Evolutionary conservation across 2,329 filamentous ascomycete species (phyloP), one percentile per base, ranked within the genome.

Genomic region (Leptographium procerum): DNA sequence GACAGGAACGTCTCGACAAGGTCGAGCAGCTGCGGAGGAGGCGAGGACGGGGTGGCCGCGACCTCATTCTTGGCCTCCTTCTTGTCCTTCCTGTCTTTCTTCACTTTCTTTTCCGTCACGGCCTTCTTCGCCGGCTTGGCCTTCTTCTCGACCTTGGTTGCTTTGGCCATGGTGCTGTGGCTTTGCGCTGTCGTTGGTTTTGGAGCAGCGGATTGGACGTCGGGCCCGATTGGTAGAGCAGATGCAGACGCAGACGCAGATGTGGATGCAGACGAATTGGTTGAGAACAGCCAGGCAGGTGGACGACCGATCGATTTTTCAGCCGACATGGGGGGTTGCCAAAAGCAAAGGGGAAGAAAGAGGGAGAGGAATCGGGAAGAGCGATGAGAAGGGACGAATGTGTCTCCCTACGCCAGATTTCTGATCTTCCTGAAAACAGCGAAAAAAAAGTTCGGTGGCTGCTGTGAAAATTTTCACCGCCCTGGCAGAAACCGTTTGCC

Each of bases 1-100:
- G 78, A 77, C 55, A 91, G 76, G 69, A 90, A 91, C 26, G 73
- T 71, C 62, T 83, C 82, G 65, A 91, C 78, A 19, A 89, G 74
- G 61, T 84, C 80, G 67, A 91, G 74, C 40, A 91, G 74, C 69
- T 87, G 78, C 31, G 78, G 70, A 5, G 86, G 79, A 29, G 82
- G 52, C 73, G 69, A 56, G 7, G 60, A 16, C 3, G 61, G 61
- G 48, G 63, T 58, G 19, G 62, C 51, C 14, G 56, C 56, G 4
- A 52, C 55, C 52, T 60, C 60, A 34, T 62, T 64, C 53, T 63
- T 64, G 55, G 53, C 50, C 52, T 40, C 45, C 52, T 31, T 28
- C 24, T 59, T 56, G 47, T 55, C 61, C 55, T 64, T 59, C 52
- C 62, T 60, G 31, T 28, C 28, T 57, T 51, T 65, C 54, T 64